A percentile compares a stretch with the other conserved stretches of the same genome.
phyloP scores from a whole-genome alignment of 2,329 filamentous ascomycete species.

The Bipolaris oryzae region DNA sequence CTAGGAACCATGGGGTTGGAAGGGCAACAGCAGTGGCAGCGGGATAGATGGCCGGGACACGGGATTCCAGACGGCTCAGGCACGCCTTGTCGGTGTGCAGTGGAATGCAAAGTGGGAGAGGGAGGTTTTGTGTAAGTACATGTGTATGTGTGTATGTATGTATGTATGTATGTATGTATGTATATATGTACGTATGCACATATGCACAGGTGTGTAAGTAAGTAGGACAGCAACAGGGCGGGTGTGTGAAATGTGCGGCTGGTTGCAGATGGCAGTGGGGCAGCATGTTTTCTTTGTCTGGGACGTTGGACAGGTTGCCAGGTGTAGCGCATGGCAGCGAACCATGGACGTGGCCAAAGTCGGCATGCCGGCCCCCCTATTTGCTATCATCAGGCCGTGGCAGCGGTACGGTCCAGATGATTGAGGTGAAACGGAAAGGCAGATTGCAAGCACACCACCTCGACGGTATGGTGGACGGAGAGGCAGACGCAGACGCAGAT shows the following conservation, averaged over 20 bases:
- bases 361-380: neutral
- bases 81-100: slow-evolving; percentile 7
- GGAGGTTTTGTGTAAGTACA: neutral
- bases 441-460: slow-evolving; percentile 25
- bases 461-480: neutral
- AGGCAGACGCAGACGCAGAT: neutral
- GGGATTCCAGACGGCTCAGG: slow-evolving; percentile 3
- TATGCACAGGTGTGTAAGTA: neutral
- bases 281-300: slow-evolving; percentile 6
- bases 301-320: slow-evolving; percentile 12
- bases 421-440: slow-evolving; percentile 18
- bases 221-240: neutral
- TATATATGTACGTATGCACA: neutral
- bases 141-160: neutral
- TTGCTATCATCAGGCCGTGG: no score
- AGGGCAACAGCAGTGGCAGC: neutral
- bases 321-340: slow-evolving; percentile 1
- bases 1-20: neutral
- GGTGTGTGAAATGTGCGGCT: slow-evolving; percentile 1
- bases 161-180: neutral
- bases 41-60: neutral
- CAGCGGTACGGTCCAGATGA: no score
- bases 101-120: slow-evolving; percentile 4
- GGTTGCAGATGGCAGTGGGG: slow-evolving; percentile 11
- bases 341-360: neutral